phyloP scores from a whole-genome alignment of 2,329 filamentous ascomycete species.

The Colletotrichum endophyticum region DNA sequence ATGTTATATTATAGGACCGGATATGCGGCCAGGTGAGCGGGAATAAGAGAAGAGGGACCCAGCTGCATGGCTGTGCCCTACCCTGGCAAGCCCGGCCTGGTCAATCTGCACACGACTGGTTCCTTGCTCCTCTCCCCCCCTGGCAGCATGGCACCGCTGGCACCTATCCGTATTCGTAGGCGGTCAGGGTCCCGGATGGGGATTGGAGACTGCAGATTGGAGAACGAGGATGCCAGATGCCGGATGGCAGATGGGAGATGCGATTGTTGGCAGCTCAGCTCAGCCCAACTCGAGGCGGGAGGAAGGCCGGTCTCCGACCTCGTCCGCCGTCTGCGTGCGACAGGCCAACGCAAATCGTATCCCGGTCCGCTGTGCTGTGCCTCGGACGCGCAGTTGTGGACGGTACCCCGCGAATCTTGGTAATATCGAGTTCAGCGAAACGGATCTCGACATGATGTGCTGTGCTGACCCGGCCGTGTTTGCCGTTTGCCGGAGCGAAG shows the following conservation, averaged over 20 bases:
- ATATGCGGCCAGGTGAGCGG: not conserved
- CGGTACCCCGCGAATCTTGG: not conserved
- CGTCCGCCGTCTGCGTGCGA: not conserved
- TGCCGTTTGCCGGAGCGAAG: not conserved
- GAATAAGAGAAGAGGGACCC: slow-evolving; percentile 7
- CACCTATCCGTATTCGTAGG: not conserved
- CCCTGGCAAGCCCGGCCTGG: not conserved
- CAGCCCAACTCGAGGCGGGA: not conserved
- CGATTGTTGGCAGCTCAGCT: not conserved
- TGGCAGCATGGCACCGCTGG: not conserved
- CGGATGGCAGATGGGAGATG: not conserved
- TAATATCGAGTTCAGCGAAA: not conserved
- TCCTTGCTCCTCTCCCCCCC: not conserved
- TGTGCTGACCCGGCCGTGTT: not conserved
- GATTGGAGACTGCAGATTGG: not conserved
- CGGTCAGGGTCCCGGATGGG: not conserved
- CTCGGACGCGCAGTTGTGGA: not conserved
- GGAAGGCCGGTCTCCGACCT: not conserved
- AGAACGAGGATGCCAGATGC: not conserved
- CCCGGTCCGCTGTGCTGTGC: not conserved
- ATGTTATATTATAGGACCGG: slow-evolving; percentile 15
- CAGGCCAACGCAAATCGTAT: not conserved
- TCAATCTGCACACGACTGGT: not conserved
- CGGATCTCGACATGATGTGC: not conserved
- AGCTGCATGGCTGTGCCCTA: not conserved